Evolutionary conservation across 73 alveolate species (phyloP).

Genomic region (Stentor roeselii): DNA sequence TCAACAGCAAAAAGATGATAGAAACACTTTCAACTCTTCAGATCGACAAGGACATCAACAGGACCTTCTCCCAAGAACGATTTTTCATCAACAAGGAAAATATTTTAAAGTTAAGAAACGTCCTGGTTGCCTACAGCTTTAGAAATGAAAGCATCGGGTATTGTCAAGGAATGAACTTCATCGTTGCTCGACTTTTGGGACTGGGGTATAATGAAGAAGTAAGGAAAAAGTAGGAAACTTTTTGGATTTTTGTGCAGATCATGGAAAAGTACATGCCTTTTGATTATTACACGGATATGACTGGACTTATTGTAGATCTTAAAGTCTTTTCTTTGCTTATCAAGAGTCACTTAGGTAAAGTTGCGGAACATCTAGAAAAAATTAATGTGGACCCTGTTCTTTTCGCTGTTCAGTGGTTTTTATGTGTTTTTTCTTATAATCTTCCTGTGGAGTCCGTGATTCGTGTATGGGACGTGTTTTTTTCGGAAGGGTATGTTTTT

Average conservation of each 20-base stretch:
- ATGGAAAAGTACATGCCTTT: slow-evolving; percentile 41
- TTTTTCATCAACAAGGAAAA: background rate
- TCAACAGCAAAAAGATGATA: background rate
- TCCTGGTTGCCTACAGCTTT: slow-evolving; percentile 33
- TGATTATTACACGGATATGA: slow-evolving; percentile 44
- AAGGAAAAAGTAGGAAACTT: slow-evolving; percentile 27
- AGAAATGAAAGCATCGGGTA: slow-evolving; percentile 49
- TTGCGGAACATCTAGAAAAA: slow-evolving; percentile 1
- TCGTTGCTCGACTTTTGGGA: slow-evolving; percentile 41
- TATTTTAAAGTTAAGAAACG: slow-evolving; percentile 27
- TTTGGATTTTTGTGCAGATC: slow-evolving; percentile 41
- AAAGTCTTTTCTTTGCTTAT: slow-evolving; percentile 32
- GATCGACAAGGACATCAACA: slow-evolving; percentile 1
- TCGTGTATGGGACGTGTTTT: slow-evolving; percentile 33
- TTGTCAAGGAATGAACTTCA: slow-evolving; percentile 50
- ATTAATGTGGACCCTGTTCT: slow-evolving; percentile 36
- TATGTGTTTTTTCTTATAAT: slow-evolving; percentile 43
- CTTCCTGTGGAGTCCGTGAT: slow-evolving; percentile 38
- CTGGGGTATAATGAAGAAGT: slow-evolving; percentile 34
- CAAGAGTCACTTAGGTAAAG: background rate
- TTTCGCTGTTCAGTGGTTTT: slow-evolving; percentile 48
- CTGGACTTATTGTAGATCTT: slow-evolving; percentile 40
- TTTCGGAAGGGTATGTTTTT: slow-evolving; percentile 32
- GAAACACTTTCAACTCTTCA: background rate
- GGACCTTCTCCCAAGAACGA: background rate